Evolutionary conservation across 2,329 filamentous ascomycete genomes (phyloP), one percentile per base, ranked within the genome.

Genomic region (Diaporthe vaccinii): DNA sequence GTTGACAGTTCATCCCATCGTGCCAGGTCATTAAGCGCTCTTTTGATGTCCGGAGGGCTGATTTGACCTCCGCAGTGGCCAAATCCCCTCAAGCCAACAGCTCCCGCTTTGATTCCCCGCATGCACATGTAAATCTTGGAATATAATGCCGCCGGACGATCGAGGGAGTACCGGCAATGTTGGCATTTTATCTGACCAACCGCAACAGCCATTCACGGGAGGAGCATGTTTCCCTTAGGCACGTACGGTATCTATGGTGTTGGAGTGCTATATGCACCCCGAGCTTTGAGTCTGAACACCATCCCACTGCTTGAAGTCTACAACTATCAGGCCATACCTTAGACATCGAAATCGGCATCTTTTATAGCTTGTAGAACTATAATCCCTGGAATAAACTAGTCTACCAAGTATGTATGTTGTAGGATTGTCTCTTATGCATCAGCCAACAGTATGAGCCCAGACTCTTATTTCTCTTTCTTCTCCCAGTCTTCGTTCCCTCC

Each of bases 401-500:
- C 61, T 49, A 67, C 44, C 41, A n/a, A n/a, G n/a, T 31, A 15
- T 67, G 10, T 28, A 41, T 20, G 22, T 44, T 67, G 44, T 51
- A 51, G 8, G 36, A 10, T 17, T 25, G 36, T n/a, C 20, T n/a
- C 20, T 17, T n/a, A 4, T 36, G 28, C 61, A 36, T 36, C 28
- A 67, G 22, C 41, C 7, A 46, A 22, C 12, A 36, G 28, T 53
- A 14, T 5, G 22, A 22, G 5, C 8, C 0, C 25, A 34, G 22
- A 3, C 22, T n/a, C 15, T 36, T 72, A 44, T 2, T 58, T 28
- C 53, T 41, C 31, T 25, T 69, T 55, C 46, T 74, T 72, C 69
- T 76, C 49, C 89, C 89, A 90, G 25, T 89, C 83, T 79, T 91
- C 89, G 41, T 84, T 80, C 0, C 89, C 88, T 3, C 88, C 89